Conservation (phyloP, 2,329 filamentous ascomycete genomes). For the Aotearoamyces nothofagi region DNA sequence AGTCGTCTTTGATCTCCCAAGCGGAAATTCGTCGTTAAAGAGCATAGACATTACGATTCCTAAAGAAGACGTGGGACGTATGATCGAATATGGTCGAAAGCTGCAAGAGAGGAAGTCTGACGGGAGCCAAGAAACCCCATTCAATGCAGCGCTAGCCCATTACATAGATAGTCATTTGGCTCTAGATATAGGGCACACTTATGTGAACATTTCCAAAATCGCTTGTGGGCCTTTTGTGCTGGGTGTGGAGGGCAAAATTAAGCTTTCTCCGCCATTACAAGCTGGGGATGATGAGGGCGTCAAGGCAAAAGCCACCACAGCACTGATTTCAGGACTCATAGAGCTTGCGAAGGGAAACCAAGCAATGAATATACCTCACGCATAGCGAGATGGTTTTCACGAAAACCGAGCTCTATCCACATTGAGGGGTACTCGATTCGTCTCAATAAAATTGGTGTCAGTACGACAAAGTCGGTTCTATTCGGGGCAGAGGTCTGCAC, state of each 20-base stretch:
- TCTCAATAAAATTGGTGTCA: too few relatives aligned
- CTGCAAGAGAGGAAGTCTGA: conserved; percentile 2
- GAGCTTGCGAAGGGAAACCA: neutral
- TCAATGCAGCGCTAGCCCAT: conserved; percentile 22
- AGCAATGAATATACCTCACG: too few relatives aligned
- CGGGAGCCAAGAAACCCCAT: conserved; percentile 12
- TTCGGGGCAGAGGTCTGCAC: too few relatives aligned
- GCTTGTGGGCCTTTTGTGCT: conserved; percentile 26
- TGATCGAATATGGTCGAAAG: conserved; percentile 12
- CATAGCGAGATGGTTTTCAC: too few relatives aligned
- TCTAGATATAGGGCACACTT: conserved; percentile 22
- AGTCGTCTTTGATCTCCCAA: conserved; percentile 15
- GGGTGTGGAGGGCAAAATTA: conserved; percentile 23
- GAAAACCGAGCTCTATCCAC: too few relatives aligned
- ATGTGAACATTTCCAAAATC: conserved; percentile 24
- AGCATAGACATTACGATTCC: conserved; percentile 27
- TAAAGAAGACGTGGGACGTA: conserved; percentile 21
- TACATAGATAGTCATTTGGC: conserved; percentile 26
- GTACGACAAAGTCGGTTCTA: too few relatives aligned
- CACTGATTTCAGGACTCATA: neutral
- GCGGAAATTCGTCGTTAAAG: conserved; percentile 18
- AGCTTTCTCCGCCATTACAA: conserved; percentile 18
- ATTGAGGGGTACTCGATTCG: too few relatives aligned
- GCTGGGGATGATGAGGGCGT: neutral
- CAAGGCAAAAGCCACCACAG: neutral